These are phyloP conservation scores for Eucalyptus cladocalyx DNA, from an alignment of 345 rosid species.

Conservation along the genomic window DNA sequence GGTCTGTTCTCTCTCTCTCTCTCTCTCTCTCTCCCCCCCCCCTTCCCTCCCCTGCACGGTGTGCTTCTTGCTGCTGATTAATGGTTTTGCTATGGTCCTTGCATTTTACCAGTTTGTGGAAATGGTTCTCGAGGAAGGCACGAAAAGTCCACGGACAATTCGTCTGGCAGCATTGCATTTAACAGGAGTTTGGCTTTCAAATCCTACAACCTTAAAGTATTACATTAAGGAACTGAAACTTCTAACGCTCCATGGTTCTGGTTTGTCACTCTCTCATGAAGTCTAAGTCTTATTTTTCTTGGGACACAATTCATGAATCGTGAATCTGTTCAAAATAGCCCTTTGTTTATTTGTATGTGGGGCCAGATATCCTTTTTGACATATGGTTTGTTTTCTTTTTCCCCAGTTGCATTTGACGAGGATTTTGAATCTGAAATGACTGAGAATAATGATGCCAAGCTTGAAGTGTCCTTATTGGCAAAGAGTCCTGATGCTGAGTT, in stretches of 20 bases:
- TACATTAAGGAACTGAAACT: constrained; percentile 79
- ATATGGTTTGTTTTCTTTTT: neutral
- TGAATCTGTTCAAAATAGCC: neutral
- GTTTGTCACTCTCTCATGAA: constrained; percentile 18
- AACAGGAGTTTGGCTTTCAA: constrained; percentile 77
- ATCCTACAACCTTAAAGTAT: constrained; percentile 60
- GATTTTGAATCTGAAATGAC: constrained; percentile 93
- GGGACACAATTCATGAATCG: neutral
- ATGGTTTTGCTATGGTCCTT: neutral
- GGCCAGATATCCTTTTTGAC: neutral
- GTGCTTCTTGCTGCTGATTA: neutral
- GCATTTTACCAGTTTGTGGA: constrained; percentile 51
- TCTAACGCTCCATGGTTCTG: constrained; percentile 89
- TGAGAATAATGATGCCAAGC: constrained; percentile 73
- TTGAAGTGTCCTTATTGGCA: constrained; percentile 64
- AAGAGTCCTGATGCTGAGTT: constrained; percentile 63
- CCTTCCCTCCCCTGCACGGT: neutral
- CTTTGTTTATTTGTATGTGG: neutral
- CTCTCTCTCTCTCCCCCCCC: neutral
- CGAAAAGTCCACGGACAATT: constrained; percentile 94
- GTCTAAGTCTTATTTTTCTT: neutral
- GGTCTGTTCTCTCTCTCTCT: constrained; percentile 34
- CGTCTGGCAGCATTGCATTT: constrained; percentile 91
- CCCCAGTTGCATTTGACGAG: constrained; percentile 91
- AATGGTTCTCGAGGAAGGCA: constrained; percentile 81